Conservation (phyloP, 257 asterid genomes). For the Prunella vulgaris region DNA sequence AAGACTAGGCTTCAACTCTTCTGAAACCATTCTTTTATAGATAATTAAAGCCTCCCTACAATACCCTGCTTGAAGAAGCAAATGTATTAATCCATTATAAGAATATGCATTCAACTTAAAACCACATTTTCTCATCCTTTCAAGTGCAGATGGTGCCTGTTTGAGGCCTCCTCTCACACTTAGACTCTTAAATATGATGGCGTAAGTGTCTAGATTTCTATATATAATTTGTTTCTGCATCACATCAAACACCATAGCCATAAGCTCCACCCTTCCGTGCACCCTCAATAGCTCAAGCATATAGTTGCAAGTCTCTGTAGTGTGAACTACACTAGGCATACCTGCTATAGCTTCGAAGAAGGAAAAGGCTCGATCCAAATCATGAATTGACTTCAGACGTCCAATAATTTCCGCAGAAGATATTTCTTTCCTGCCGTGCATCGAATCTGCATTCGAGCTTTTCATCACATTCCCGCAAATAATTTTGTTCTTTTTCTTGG, state of each 20-base stretch:
- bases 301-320: conserved; percentile 79
- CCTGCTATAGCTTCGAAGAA: conserved; percentile 53
- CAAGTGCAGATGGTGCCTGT: conserved; percentile 70
- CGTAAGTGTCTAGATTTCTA: conserved; percentile 71
- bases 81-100: conserved; percentile 87
- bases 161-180: conserved; percentile 69
- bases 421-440: conserved; percentile 30
- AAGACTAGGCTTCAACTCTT: conserved; percentile 81
- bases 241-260: conserved; percentile 76
- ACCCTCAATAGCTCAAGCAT: conserved; percentile 81
- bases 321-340: conserved; percentile 62
- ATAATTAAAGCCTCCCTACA: conserved; percentile 60
- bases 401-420: conserved; percentile 61
- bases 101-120: conserved; percentile 83
- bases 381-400: conserved; percentile 51
- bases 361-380: conserved; percentile 45
- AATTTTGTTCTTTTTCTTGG: conserved; percentile 33
- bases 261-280: conserved; percentile 51
- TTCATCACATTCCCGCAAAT: conserved; percentile 42
- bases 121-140: conserved; percentile 61
- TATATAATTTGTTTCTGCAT: conserved; percentile 88
- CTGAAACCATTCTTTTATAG: conserved; percentile 73
- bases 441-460: conserved; percentile 42
- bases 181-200: conserved; percentile 67
- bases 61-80: conserved; percentile 77